Conservation (phyloP, 2,329 filamentous ascomycete species). For the Berkeleyomyces rouxiae region DNA sequence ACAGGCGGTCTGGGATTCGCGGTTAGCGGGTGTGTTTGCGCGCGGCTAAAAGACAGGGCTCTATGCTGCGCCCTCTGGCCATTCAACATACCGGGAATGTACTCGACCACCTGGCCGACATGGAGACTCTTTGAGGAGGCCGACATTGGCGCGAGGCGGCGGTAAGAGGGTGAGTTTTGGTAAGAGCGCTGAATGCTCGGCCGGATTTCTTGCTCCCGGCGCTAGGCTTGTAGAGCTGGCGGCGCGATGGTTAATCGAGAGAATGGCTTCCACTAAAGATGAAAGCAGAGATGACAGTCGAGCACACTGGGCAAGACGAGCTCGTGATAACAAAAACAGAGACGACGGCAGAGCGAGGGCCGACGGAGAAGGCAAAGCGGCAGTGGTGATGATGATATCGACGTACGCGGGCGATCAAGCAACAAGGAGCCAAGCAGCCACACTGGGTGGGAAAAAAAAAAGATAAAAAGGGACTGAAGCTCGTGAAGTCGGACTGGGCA, state of each 20-base stretch:
- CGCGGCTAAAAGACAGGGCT: no score
- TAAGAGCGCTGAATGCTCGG: neutral
- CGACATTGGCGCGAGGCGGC: constrained; percentile 2
- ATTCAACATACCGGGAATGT: constrained; percentile 63
- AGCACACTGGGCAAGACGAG: no score
- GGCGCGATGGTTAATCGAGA: no score
- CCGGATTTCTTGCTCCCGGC: neutral
- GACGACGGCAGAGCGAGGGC: no score
- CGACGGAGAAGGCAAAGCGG: no score
- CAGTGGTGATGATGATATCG: no score
- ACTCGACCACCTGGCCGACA: constrained; percentile 64
- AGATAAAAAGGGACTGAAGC: neutral
- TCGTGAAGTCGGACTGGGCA: neutral
- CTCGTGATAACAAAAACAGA: no score
- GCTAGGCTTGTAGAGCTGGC: no score
- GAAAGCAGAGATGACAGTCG: no score
- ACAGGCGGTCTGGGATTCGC: constrained; percentile 60
- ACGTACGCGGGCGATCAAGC: neutral
- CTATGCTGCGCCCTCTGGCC: neutral
- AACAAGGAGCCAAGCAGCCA: constrained; percentile 1
- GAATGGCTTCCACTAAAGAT: no score
- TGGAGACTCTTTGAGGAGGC: constrained; percentile 7
- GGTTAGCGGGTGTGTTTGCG: neutral
- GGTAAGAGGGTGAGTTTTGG: neutral
- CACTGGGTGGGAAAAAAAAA: neutral